These are phyloP conservation scores for Colletotrichum camelliae DNA, from an alignment of 2,329 filamentous ascomycete species.

Conservation along the genomic window DNA sequence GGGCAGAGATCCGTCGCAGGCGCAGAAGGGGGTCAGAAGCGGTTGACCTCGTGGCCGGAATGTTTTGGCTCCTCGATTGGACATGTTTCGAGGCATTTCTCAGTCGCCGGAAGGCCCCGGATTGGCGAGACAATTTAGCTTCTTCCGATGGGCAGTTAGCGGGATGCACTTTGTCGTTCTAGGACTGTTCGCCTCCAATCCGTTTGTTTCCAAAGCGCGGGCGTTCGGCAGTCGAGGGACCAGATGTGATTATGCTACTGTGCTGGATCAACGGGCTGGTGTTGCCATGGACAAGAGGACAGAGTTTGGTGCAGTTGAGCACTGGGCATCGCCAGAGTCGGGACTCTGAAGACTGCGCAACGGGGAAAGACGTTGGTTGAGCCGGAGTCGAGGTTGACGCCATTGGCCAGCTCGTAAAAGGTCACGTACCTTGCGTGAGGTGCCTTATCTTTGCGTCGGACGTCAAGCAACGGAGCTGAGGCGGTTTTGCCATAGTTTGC, in stretches of 20 bases:
- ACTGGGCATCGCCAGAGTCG: background rate
- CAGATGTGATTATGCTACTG: background rate
- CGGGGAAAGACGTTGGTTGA: background rate
- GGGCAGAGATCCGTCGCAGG: background rate
- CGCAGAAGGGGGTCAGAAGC: background rate
- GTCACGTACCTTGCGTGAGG: background rate
- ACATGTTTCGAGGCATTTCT: background rate
- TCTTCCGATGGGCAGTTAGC: background rate
- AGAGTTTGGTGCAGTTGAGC: background rate
- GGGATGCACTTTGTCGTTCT: background rate
- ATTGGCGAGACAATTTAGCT: background rate
- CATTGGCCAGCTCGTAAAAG: background rate
- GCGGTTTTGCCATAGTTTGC: background rate
- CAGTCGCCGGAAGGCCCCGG: background rate
- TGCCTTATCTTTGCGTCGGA: background rate
- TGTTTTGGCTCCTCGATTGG: background rate
- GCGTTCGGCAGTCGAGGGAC: background rate
- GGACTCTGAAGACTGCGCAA: background rate
- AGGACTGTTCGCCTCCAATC: background rate
- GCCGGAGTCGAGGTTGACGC: background rate
- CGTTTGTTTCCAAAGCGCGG: background rate
- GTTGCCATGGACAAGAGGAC: background rate
- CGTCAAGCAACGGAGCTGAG: background rate
- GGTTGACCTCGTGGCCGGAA: slow-evolving; percentile 12
- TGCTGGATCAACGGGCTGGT: background rate